Percentiles rank a stretch among this genome's conserved stretches.
Conservation (phyloP, 495 filamentous ascomycete species). For the Podospora didyma region DNA sequence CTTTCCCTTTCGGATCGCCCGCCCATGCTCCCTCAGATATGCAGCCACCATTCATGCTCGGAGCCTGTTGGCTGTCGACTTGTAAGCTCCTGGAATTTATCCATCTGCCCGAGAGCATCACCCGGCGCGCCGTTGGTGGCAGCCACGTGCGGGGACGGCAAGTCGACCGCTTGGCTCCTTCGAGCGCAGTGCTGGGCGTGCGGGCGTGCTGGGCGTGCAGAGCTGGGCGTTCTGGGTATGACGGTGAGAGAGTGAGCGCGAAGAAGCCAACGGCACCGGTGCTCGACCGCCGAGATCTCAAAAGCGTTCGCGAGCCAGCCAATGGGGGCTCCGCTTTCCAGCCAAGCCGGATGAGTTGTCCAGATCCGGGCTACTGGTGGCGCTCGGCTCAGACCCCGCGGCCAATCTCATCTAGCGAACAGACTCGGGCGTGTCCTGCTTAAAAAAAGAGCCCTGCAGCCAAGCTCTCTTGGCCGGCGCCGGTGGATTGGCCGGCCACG, state of each 20-base stretch:
- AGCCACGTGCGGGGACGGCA: slow-evolving; percentile 29
- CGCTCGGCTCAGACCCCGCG: slow-evolving; percentile 13
- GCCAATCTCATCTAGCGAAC: slow-evolving; percentile 9
- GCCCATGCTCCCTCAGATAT: not conserved
- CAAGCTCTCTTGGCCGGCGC: slow-evolving; percentile 19
- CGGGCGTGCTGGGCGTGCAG: slow-evolving; percentile 7
- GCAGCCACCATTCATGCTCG: slow-evolving; percentile 3
- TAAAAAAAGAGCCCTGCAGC: slow-evolving; percentile 9
- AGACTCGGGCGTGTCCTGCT: not conserved
- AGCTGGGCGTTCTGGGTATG: not conserved
- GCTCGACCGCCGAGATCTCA: slow-evolving; percentile 2
- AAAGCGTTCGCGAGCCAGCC: slow-evolving; percentile 1
- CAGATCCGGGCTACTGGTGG: slow-evolving; percentile 30
- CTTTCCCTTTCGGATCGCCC: not conserved
- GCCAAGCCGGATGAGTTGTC: slow-evolving; percentile 30
- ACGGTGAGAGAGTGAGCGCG: not conserved
- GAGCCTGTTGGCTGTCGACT: no score
- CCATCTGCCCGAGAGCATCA: slow-evolving; percentile 31
- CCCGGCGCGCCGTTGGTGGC: slow-evolving; percentile 21
- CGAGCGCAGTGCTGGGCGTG: no score
- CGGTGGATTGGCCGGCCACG: slow-evolving; percentile 17
- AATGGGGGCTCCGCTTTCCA: not conserved
- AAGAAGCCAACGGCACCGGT: not conserved
- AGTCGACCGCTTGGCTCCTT: slow-evolving; percentile 4
- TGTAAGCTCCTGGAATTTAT: slow-evolving; percentile 15